phyloP scores from a whole-genome alignment of 2,329 filamentous ascomycete genomes.

The Colletotrichum plurivorum region DNA sequence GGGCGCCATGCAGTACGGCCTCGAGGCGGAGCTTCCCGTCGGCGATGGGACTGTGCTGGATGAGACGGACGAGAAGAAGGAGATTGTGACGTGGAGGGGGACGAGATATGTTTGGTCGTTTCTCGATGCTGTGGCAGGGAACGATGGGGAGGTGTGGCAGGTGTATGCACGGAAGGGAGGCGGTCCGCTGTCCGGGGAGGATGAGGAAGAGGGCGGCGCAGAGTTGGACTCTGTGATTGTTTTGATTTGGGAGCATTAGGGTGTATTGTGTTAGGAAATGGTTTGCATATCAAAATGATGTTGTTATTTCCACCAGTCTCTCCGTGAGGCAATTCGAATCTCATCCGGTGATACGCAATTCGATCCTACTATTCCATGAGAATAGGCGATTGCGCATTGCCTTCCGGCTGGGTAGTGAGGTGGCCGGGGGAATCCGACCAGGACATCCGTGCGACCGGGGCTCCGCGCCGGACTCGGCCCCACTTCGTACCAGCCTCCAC shows the following conservation, averaged over 20 bases:
- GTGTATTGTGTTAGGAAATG: neutral
- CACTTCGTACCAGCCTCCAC: conserved; percentile 14
- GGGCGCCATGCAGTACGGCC: conserved; percentile 30
- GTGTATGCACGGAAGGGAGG: conserved; percentile 56
- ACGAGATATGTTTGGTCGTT: conserved; percentile 57
- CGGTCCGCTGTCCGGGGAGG: neutral
- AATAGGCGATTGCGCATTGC: too few species aligned
- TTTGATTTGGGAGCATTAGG: conserved; percentile 55
- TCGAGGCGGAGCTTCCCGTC: conserved; percentile 40
- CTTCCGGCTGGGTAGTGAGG: neutral
- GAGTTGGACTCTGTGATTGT: conserved; percentile 56
- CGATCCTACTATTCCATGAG: too few species aligned
- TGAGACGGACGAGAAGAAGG: conserved; percentile 46
- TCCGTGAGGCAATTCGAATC: too few species aligned
- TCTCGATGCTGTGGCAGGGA: conserved; percentile 53
- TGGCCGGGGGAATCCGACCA: neutral
- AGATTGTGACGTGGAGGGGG: conserved; percentile 53
- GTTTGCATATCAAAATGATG: neutral
- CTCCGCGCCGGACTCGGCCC: conserved; percentile 3
- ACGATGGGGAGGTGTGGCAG: conserved; percentile 60
- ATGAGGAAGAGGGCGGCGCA: conserved; percentile 42
- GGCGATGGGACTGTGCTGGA: conserved; percentile 51
- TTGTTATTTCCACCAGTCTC: too few species aligned
- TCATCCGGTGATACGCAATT: too few species aligned
- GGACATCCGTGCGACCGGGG: conserved; percentile 14